phyloP scores from a whole-genome alignment of 805 yeast genomes.

The Torulaspora maleeae region DNA sequence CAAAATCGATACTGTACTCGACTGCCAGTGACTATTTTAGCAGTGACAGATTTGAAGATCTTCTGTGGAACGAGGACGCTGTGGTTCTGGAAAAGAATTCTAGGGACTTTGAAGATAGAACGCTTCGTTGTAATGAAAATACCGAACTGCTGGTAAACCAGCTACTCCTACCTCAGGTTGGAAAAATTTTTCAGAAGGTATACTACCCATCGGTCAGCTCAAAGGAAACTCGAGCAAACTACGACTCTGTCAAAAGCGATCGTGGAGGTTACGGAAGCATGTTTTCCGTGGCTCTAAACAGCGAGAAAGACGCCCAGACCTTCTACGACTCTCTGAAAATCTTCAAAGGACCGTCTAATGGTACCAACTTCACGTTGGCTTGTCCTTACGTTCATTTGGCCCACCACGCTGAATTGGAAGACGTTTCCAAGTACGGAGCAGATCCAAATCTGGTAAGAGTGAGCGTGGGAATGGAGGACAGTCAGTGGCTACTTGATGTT shows the following conservation, averaged over 20 bases:
- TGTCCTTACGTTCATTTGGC: constrained; percentile 84
- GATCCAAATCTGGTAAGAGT: constrained; percentile 69
- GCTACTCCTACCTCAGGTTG: constrained; percentile 9
- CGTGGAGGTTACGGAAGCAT: constrained; percentile 16
- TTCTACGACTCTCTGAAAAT: constrained; percentile 13
- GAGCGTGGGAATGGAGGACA: constrained; percentile 76
- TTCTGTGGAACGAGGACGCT: constrained; percentile 89
- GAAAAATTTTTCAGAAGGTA: constrained; percentile 8
- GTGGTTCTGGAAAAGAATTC: constrained; percentile 84
- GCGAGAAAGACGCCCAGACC: constrained; percentile 9
- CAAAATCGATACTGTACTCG: constrained; percentile 46
- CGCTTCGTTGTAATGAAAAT: constrained; percentile 44
- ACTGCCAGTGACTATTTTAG: constrained; percentile 47
- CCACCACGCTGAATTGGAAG: constrained; percentile 75
- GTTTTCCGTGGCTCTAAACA: constrained; percentile 10
- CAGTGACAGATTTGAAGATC: constrained; percentile 52
- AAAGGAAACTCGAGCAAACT: constrained; percentile 10
- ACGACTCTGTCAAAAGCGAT: constrained; percentile 8
- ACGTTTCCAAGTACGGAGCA: constrained; percentile 73
- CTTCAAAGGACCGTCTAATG: constrained; percentile 76
- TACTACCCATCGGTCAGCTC: constrained; percentile 14
- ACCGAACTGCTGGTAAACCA: constrained; percentile 32
- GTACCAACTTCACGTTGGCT: constrained; percentile 81
- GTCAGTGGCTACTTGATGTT: constrained; percentile 46
- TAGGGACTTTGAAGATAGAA: constrained; percentile 69